Evolutionary conservation across 2,329 filamentous ascomycete genomes (phyloP).

Genomic region (Ophiocordyceps unilateralis): DNA sequence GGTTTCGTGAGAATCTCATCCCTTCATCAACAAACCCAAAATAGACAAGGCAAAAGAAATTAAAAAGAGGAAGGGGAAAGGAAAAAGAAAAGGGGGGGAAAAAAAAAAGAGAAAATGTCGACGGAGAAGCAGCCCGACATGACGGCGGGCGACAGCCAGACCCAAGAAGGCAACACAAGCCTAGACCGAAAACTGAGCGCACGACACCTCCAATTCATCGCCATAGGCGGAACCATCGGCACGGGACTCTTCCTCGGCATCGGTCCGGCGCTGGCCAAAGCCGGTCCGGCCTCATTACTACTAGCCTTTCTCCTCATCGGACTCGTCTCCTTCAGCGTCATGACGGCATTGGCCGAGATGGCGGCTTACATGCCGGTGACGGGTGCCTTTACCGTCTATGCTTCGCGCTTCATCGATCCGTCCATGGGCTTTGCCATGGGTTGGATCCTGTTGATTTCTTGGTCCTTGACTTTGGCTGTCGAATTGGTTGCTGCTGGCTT

Average conservation of each 20-base stretch:
- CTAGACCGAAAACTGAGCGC: conserved; percentile 19
- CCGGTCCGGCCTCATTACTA: conserved; percentile 48
- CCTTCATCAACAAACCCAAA: too few species aligned
- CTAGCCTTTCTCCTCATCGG: conserved; percentile 56
- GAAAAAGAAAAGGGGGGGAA: too few species aligned
- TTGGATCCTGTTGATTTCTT: conserved; percentile 73
- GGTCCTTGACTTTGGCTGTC: conserved; percentile 55
- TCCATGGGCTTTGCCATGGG: conserved; percentile 63
- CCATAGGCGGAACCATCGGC: conserved; percentile 46
- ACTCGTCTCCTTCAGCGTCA: conserved; percentile 57
- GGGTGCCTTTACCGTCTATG: conserved; percentile 62
- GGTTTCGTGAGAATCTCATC: too few species aligned
- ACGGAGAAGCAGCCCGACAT: neutral
- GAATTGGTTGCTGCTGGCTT: conserved; percentile 57
- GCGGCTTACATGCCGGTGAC: conserved; percentile 61
- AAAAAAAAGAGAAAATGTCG: neutral
- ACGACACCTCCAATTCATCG: conserved; percentile 31
- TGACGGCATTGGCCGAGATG: conserved; percentile 55
- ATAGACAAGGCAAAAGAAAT: too few species aligned
- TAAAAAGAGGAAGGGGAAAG: too few species aligned
- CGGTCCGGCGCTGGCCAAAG: conserved; percentile 41
- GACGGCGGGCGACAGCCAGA: too few species aligned
- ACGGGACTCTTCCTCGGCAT: conserved; percentile 58
- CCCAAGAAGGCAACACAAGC: conserved; percentile 4
- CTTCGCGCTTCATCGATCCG: conserved; percentile 56